Evolutionary conservation across 805 yeast genomes (phyloP).

Genomic region (Wickerhamomyces rabaulensis): DNA sequence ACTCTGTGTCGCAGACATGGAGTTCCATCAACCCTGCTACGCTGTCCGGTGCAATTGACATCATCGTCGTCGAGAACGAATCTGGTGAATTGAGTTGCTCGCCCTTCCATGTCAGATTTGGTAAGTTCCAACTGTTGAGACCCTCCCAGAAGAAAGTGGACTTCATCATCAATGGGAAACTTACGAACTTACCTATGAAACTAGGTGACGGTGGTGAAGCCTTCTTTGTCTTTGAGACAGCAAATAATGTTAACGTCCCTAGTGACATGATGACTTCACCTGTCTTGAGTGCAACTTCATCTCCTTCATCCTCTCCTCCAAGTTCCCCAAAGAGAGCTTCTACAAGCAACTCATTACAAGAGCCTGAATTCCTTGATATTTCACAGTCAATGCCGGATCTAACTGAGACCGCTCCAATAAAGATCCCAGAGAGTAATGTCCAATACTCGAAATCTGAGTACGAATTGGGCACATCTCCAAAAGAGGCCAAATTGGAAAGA

Average conservation of each 20-base stretch:
- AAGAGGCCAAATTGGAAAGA: slow-evolving; percentile 46
- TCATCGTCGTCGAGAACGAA: slow-evolving; percentile 87
- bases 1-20: slow-evolving; percentile 95
- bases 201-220: slow-evolving; percentile 98
- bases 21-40: slow-evolving; percentile 95
- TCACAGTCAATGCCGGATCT: slow-evolving; percentile 20
- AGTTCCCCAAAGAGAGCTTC: slow-evolving; percentile 16
- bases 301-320: slow-evolving; percentile 19
- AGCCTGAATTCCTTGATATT: slow-evolving; percentile 48
- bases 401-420: slow-evolving; percentile 1
- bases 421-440: not conserved
- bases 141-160: slow-evolving; percentile 96
- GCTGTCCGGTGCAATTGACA: slow-evolving; percentile 93
- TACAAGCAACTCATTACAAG: slow-evolving; percentile 24
- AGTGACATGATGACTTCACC: slow-evolving; percentile 50
- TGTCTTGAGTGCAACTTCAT: slow-evolving; percentile 22
- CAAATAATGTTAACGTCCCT: slow-evolving; percentile 56
- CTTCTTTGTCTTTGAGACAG: slow-evolving; percentile 89
- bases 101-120: slow-evolving; percentile 95
- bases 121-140: slow-evolving; percentile 84
- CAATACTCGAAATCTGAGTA: slow-evolving; percentile 10
- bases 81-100: slow-evolving; percentile 77
- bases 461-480: slow-evolving; percentile 17
- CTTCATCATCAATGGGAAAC: slow-evolving; percentile 75
- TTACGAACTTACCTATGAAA: slow-evolving; percentile 89